Evolutionary conservation across 164 flowering plant genomes (phyloP).

Genomic region (Magnolia sinica): DNA sequence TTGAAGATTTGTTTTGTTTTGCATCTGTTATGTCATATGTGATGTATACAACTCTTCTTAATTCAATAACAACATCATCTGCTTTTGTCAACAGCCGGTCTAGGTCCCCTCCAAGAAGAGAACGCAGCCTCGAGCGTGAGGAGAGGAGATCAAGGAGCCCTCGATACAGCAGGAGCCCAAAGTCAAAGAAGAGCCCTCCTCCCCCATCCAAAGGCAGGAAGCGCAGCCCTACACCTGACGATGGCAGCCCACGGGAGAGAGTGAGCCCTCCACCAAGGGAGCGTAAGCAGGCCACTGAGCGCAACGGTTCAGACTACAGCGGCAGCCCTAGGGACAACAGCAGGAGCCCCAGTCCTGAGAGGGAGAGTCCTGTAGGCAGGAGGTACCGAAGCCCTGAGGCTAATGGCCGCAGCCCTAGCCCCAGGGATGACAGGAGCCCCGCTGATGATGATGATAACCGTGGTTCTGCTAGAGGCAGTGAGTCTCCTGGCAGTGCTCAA

Average conservation of each 20-base stretch:
- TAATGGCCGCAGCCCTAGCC: slow-evolving; percentile 21
- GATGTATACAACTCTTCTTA: too few species aligned
- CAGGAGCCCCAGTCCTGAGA: slow-evolving; percentile 27
- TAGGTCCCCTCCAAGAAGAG: slow-evolving; percentile 56
- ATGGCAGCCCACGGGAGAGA: slow-evolving; percentile 39
- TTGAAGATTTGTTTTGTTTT: too few species aligned
- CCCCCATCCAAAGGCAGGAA: slow-evolving; percentile 55
- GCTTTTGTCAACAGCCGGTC: slow-evolving; percentile 47
- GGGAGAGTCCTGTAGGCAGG: slow-evolving; percentile 29
- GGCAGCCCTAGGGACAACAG: slow-evolving; percentile 51
- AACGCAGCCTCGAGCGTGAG: slow-evolving; percentile 36
- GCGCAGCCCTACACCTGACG: slow-evolving; percentile 54
- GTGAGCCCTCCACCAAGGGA: slow-evolving; percentile 45
- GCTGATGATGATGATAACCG: slow-evolving; percentile 11
- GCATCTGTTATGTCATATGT: too few species aligned
- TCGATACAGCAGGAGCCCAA: slow-evolving; percentile 47
- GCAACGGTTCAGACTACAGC: slow-evolving; percentile 54
- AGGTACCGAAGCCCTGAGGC: slow-evolving; percentile 13
- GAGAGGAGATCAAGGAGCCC: slow-evolving; percentile 61
- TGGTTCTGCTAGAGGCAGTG: slow-evolving; percentile 10
- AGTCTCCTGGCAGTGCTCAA: slow-evolving; percentile 11
- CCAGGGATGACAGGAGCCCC: slow-evolving; percentile 16
- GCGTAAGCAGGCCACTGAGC: slow-evolving; percentile 13
- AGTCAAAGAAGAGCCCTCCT: slow-evolving; percentile 43
- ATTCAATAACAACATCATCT: background rate